Percentiles rank a stretch among this genome's conserved stretches.
phyloP scores from a whole-genome alignment of 441 rosid genomes.

The Bocquillonia castaneifolia region DNA sequence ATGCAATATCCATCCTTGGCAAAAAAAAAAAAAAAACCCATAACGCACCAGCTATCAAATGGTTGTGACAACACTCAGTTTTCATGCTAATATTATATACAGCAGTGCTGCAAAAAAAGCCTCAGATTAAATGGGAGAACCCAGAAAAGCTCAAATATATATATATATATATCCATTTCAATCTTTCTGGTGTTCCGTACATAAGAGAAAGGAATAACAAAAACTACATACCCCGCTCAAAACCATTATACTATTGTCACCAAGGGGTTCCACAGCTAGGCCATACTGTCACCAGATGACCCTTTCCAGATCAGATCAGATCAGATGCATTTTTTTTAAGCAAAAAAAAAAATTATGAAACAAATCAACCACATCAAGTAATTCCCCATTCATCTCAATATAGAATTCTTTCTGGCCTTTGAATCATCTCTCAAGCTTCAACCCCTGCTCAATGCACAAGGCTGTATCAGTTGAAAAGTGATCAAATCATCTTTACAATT shows the following conservation, averaged over 20 bases:
- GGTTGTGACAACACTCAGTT: too few species aligned
- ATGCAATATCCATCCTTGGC: too few species aligned
- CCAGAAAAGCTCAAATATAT: conserved; percentile 22
- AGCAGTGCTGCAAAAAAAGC: background rate
- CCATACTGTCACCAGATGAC: conserved; percentile 32
- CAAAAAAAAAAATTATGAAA: conserved; percentile 21
- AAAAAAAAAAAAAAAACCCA: too few species aligned
- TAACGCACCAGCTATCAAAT: background rate
- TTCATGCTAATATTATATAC: too few species aligned
- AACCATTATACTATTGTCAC: conserved; percentile 14
- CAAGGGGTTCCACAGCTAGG: conserved; percentile 33
- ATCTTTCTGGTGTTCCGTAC: conserved; percentile 23
- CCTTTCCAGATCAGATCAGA: conserved; percentile 23
- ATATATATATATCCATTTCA: conserved; percentile 30
- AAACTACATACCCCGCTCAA: conserved; percentile 29
- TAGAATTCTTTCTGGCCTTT: conserved; percentile 7
- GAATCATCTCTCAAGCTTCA: conserved; percentile 32
- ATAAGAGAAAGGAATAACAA: conserved; percentile 9
- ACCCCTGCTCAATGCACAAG: conserved; percentile 37
- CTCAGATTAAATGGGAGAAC: conserved; percentile 24
- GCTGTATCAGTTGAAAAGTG: conserved; percentile 25
- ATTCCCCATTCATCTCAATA: conserved; percentile 21
- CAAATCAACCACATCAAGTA: conserved; percentile 26
- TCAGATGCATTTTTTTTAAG: conserved; percentile 14
- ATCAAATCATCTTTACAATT: conserved; percentile 19